Percentiles rank a stretch among this genome's conserved stretches.
Conservation (phyloP, 441 rosid species). For the Erodium texanum region DNA sequence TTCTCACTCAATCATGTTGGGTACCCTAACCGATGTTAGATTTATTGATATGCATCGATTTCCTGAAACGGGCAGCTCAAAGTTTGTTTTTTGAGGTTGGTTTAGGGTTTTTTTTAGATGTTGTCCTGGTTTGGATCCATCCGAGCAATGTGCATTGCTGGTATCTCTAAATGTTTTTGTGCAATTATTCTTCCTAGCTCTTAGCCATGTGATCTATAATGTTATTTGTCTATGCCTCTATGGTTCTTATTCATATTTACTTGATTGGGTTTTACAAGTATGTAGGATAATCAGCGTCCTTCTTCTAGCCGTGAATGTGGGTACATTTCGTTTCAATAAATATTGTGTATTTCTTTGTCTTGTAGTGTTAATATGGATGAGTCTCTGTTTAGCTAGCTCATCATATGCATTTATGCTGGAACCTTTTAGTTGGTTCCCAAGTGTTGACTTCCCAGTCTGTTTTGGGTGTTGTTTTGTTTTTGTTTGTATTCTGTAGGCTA, state of each 20-base stretch:
- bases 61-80: constrained; percentile 15
- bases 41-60: constrained; percentile 14
- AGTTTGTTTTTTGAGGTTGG: constrained; percentile 4
- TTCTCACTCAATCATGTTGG: background rate
- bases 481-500: background rate
- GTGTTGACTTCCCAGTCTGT: background rate
- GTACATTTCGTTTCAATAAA: constrained; percentile 2
- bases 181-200: background rate
- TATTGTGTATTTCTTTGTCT: background rate
- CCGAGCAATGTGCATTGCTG: constrained; percentile 10
- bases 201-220: background rate
- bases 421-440: constrained; percentile 5
- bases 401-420: background rate
- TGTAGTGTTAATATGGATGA: background rate
- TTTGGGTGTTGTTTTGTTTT: background rate
- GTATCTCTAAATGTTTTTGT: background rate
- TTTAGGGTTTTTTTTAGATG: constrained; percentile 26
- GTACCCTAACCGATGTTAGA: constrained; percentile 1
- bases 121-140: constrained; percentile 21
- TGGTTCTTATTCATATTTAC: background rate
- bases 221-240: too few relatives aligned
- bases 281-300: background rate
- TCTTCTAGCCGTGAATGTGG: background rate
- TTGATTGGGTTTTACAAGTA: background rate
- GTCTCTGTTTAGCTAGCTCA: background rate